Evolutionary conservation across 2,329 filamentous ascomycete genomes (phyloP).

Genomic region (Lecanicillium sp.): DNA sequence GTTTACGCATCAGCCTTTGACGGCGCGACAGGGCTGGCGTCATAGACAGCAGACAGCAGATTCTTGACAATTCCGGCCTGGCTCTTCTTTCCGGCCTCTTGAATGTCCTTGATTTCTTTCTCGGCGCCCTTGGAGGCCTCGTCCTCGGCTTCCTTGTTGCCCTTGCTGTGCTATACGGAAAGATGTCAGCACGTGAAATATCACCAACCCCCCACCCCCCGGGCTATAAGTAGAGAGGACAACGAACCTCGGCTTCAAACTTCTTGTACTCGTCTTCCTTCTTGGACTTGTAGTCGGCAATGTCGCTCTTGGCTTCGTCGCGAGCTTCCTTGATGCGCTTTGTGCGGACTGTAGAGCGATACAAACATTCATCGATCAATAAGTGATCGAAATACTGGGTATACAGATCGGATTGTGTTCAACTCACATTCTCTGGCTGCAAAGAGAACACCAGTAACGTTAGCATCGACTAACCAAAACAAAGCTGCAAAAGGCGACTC

Average conservation of each 20-base stretch:
- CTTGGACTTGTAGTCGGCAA: constrained; percentile 78
- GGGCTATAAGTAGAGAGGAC: not conserved
- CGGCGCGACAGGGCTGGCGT: constrained; percentile 63
- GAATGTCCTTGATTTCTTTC: constrained; percentile 73
- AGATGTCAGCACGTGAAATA: constrained; percentile 3
- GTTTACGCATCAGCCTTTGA: constrained; percentile 12
- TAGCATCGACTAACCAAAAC: constrained; percentile 4
- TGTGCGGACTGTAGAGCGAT: constrained; percentile 61
- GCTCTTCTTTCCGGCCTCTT: constrained; percentile 67
- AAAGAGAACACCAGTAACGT: constrained; percentile 6
- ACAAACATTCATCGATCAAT: too few species aligned
- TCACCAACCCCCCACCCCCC: too few species aligned
- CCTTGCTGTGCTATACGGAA: constrained; percentile 72
- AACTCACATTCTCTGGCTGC: constrained; percentile 79
- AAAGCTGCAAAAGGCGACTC: too few species aligned
- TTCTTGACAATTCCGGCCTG: constrained; percentile 75
- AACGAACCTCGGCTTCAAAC: constrained; percentile 65
- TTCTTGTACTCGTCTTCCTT: constrained; percentile 95
- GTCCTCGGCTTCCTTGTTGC: constrained; percentile 71
- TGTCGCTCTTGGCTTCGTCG: constrained; percentile 94
- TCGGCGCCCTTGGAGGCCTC: constrained; percentile 76
- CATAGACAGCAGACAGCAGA: constrained; percentile 75
- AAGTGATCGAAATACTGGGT: too few species aligned
- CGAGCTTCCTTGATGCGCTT: constrained; percentile 96
- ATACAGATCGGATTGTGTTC: too few species aligned